These are phyloP conservation scores for Cladosporium austrohemisphaericum DNA, from an alignment of 2,329 filamentous ascomycete species.

Conservation along the genomic window DNA sequence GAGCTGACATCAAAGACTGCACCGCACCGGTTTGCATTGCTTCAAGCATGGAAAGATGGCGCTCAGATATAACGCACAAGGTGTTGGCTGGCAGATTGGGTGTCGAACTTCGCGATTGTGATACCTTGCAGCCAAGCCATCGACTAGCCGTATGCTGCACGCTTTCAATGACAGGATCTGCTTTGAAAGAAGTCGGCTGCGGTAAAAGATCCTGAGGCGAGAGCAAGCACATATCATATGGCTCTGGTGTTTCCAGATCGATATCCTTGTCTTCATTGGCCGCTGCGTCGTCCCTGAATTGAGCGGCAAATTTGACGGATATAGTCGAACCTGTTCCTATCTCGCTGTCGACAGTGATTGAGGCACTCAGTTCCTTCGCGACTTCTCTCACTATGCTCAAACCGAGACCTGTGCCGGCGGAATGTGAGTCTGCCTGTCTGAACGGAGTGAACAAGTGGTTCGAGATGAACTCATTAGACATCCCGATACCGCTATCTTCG, in stretches of 20 bases:
- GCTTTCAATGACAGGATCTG: constrained; percentile 1
- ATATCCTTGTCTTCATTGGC: too few relatives aligned
- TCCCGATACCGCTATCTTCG: constrained; percentile 34
- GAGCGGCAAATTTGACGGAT: constrained; percentile 4
- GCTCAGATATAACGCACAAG: constrained; percentile 1
- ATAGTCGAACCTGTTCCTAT: constrained; percentile 25
- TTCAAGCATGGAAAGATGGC: not conserved
- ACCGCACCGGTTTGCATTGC: not conserved
- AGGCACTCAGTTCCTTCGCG: constrained; percentile 26
- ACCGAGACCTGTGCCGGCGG: constrained; percentile 34
- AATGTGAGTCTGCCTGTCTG: constrained; percentile 32
- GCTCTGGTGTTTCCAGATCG: too few relatives aligned
- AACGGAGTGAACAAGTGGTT: constrained; percentile 33
- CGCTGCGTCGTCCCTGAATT: too few relatives aligned
- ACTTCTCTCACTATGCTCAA: constrained; percentile 35
- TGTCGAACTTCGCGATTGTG: too few relatives aligned
- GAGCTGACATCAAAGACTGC: not conserved
- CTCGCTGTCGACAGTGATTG: constrained; percentile 27
- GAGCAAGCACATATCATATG: too few relatives aligned
- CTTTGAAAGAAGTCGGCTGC: too few relatives aligned
- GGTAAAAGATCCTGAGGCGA: too few relatives aligned
- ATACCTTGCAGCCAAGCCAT: not conserved
- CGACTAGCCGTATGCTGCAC: not conserved
- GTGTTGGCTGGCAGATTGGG: not conserved
- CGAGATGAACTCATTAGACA: constrained; percentile 30